Evolutionary conservation across 2,329 filamentous ascomycete species (phyloP), one percentile per base, ranked within the genome.

Genomic region (Talaromyces funiculosus): DNA sequence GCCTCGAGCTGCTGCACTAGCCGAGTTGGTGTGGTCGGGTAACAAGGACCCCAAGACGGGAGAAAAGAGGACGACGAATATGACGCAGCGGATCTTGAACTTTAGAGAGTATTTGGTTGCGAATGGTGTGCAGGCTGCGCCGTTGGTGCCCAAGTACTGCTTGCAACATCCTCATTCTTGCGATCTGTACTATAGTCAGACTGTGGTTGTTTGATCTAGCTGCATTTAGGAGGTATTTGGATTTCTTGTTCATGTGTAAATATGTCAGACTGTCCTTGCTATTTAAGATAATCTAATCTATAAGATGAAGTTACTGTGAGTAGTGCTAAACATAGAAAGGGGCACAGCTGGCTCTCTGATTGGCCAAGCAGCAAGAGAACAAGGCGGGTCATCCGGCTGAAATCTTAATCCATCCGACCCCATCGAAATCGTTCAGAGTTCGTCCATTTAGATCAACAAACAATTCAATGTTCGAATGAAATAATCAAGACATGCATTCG

Each of bases 71-170:
- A 82, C 80, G 0, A 83, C 80, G 2, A 67, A 76, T 63, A 69
- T 84, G 64, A 84, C 82, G 9, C 81, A 83, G 71, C 75, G 83
- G 4, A 80, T 85, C 55, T 67, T 84, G 10, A 85, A 85, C 68
- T 85, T 85, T 73, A 76, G 83, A 40, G 83, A 85, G 72, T 85
- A 84, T 63, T 73, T 85, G 6, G 77, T 85, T 55, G 81, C 81
- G 0, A 82, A 79, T 64, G 81, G 81, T 2, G 73, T 85, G 0
- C 70, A 72, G 63, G 83, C 82, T 10, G 68, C 77, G 20, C 77
- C 79, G 2, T 64, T 85, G 58, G 78, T 83, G 69, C 81, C 83
- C 10, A 84, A 84, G 72, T 85, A 84, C 67, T 86, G 83, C 67
- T 64, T 82, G 54, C 77, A 82, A 72, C 78, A 85, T 66, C 82